A percentile compares a stretch with the other conserved stretches of the same genome.
These are phyloP conservation scores for Tubosaeta brunneosetosa DNA, from an alignment of 768 basidiomycete genomes.

Conservation along the genomic window DNA sequence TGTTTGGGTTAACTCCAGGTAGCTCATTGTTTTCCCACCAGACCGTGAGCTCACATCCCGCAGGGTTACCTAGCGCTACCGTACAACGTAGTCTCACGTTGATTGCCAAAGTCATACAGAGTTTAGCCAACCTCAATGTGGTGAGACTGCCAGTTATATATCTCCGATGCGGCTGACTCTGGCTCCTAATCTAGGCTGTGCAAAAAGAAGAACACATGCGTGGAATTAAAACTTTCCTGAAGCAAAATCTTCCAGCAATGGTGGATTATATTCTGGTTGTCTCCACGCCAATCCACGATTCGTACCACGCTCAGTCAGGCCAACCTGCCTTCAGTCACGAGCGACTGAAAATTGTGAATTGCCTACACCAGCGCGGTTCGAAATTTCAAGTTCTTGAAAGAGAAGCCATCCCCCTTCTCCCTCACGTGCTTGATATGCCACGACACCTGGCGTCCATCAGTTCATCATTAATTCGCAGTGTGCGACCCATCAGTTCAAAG, in stretches of 20 bases:
- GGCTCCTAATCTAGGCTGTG: constrained; percentile 37
- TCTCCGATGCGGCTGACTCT: constrained; percentile 2
- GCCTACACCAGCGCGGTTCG: constrained; percentile 52
- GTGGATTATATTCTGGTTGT: constrained; percentile 71
- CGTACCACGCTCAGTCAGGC: constrained; percentile 25
- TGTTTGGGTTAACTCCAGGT: constrained; percentile 79
- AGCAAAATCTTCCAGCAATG: constrained; percentile 62
- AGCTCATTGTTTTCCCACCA: constrained; percentile 9
- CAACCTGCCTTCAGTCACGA: constrained; percentile 41
- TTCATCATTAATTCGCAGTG: constrained; percentile 67
- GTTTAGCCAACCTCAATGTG: constrained; percentile 77
- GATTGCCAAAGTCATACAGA: constrained; percentile 87
- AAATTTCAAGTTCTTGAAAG: constrained; percentile 54
- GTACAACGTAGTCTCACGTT: constrained; percentile 79
- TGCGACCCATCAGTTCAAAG: constrained; percentile 40
- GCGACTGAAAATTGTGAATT: constrained; percentile 49
- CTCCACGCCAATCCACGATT: constrained; percentile 47
- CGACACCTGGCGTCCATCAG: constrained; percentile 73
- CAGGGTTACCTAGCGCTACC: constrained; percentile 61
- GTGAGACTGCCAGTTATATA: constrained; percentile 36
- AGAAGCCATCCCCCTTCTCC: constrained; percentile 69
- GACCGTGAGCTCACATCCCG: constrained; percentile 8
- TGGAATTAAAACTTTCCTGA: constrained; percentile 68
- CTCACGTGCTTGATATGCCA: constrained; percentile 73
- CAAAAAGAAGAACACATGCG: constrained; percentile 83